Evolutionary conservation across 2,329 filamentous ascomycete genomes (phyloP).

Genomic region (Alternaria ventricosa): DNA sequence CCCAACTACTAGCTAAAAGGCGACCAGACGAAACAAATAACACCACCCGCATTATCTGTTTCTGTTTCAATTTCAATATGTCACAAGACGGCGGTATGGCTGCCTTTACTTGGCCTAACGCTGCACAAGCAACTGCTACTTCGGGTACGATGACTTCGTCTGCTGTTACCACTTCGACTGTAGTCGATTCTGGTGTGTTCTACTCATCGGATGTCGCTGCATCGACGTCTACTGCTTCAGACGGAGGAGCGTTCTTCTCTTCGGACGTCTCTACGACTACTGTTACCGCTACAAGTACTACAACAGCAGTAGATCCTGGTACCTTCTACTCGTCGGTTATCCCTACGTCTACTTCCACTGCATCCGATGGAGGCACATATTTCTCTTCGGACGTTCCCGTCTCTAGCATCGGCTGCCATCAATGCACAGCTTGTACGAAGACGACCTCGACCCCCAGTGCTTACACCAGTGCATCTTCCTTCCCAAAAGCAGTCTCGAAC

Average conservation of each 20-base stretch:
- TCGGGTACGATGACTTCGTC: background rate
- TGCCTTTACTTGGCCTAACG: background rate
- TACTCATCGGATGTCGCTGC: background rate
- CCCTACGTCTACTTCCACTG: background rate
- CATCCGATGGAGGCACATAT: background rate
- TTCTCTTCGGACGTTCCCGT: background rate
- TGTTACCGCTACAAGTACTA: background rate
- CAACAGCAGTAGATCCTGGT: background rate
- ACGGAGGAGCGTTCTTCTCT: background rate
- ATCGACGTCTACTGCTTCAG: background rate
- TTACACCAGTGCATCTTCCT: background rate
- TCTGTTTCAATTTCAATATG: too few relatives aligned
- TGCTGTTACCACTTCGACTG: background rate
- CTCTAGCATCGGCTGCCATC: background rate
- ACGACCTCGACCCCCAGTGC: background rate
- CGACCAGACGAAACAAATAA: background rate
- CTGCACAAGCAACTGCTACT: background rate
- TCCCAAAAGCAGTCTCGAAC: background rate
- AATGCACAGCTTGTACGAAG: background rate
- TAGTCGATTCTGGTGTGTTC: background rate
- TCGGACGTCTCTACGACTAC: background rate
- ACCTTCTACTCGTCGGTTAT: background rate
- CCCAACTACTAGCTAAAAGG: background rate
- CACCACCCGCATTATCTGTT: too few relatives aligned
- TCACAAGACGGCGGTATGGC: background rate